A percentile compares a stretch with the other conserved stretches of the same genome.
These are phyloP conservation scores for Aristolochia contorta DNA, from an alignment of 164 flowering plant species.

Conservation along the genomic window DNA sequence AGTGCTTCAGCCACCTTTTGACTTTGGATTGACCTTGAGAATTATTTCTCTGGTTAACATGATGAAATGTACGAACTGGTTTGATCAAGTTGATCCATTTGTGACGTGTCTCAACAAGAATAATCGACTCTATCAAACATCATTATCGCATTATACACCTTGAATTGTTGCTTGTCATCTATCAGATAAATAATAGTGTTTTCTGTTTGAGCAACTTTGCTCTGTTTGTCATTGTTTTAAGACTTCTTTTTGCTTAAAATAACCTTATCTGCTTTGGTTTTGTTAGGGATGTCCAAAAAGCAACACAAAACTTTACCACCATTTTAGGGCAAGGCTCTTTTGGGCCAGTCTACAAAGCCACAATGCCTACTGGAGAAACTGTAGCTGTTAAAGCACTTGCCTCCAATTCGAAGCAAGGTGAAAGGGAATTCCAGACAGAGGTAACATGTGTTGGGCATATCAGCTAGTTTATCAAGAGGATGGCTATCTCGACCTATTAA, in stretches of 20 bases:
- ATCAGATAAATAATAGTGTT: background rate
- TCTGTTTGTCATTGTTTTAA: background rate
- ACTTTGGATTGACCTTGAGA: too few species aligned
- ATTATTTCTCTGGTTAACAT: too few species aligned
- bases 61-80: too few species aligned
- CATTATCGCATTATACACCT: background rate
- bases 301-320: constrained; percentile 85
- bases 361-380: constrained; percentile 52
- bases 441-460: constrained; percentile 20
- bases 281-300: constrained; percentile 88
- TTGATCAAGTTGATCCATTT: background rate
- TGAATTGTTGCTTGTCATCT: background rate
- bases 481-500: too few species aligned
- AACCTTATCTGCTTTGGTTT: constrained; percentile 3
- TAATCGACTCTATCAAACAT: background rate
- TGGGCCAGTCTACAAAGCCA: constrained; percentile 93
- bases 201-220: background rate
- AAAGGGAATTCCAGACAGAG: constrained; percentile 88
- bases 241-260: background rate
- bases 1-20: too few species aligned
- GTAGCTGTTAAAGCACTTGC: constrained; percentile 85
- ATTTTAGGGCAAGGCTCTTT: constrained; percentile 89
- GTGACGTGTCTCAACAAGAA: background rate
- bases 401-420: constrained; percentile 80
- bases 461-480: too few species aligned